A percentile compares a stretch with the other conserved stretches of the same genome.
Conservation (phyloP, 192 early-diverging fungal genomes). For the Fimicolochytrium jonesii region DNA sequence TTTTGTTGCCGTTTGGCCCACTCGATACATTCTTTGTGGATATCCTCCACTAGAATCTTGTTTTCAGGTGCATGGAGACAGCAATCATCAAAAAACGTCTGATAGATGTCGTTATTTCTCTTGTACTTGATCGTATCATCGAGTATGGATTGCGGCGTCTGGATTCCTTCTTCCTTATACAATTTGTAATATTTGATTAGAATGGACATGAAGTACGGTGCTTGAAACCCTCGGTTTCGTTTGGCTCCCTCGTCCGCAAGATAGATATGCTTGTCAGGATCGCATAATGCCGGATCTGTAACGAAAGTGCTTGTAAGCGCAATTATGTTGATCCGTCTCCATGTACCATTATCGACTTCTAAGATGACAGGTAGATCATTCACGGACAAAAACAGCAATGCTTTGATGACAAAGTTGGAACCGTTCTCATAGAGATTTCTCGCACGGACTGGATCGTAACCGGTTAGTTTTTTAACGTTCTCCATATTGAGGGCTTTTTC, state of each 20-base stretch:
- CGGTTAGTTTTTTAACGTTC: slow-evolving; percentile 7
- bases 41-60: not conserved
- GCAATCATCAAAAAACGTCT: not conserved
- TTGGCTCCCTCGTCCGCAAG: not conserved
- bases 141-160: not conserved
- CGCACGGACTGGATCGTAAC: not conserved
- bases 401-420: not conserved
- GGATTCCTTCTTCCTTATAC: not conserved
- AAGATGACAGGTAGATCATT: slow-evolving; percentile 1
- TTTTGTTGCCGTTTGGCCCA: not conserved
- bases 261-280: not conserved
- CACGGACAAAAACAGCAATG: not conserved
- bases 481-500: not conserved
- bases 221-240: not conserved
- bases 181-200: not conserved
- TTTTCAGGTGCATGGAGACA: not conserved
- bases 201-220: slow-evolving; percentile 9
- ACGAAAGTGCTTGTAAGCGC: not conserved
- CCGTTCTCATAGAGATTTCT: slow-evolving; percentile 4
- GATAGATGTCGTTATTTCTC: not conserved
- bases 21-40: not conserved
- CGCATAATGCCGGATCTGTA: not conserved
- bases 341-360: slow-evolving; percentile 2
- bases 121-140: not conserved
- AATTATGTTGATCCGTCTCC: not conserved